Evolutionary conservation across 2,329 filamentous ascomycete species (phyloP).

Genomic region (Penicillium crustosum): DNA sequence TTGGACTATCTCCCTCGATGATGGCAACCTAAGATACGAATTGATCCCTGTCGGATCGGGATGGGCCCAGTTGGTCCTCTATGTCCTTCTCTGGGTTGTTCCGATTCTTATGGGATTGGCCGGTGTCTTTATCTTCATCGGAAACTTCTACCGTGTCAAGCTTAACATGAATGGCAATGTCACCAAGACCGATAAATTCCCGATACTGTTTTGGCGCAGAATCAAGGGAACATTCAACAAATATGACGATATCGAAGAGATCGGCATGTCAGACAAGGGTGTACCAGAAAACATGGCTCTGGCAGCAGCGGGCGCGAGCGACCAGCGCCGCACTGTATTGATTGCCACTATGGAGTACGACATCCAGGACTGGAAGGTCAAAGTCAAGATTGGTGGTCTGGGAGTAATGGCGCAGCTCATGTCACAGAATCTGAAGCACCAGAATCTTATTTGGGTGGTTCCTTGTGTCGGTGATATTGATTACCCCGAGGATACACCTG

Average conservation of each 20-base stretch:
- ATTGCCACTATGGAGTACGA: slow-evolving; percentile 75
- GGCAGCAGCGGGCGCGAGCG: slow-evolving; percentile 30
- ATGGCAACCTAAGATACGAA: slow-evolving; percentile 53
- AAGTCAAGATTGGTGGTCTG: slow-evolving; percentile 70
- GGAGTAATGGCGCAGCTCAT: slow-evolving; percentile 71
- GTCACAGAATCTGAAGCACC: slow-evolving; percentile 64
- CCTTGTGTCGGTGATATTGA: slow-evolving; percentile 65
- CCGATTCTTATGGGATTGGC: slow-evolving; percentile 52
- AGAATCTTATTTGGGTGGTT: slow-evolving; percentile 65
- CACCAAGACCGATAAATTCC: slow-evolving; percentile 46
- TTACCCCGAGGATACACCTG: slow-evolving; percentile 61
- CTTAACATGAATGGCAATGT: slow-evolving; percentile 59
- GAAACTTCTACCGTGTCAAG: slow-evolving; percentile 64
- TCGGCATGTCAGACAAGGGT: neutral
- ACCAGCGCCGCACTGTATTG: slow-evolving; percentile 54
- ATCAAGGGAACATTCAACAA: slow-evolving; percentile 34
- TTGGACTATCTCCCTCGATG: slow-evolving; percentile 57
- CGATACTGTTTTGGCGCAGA: slow-evolving; percentile 38
- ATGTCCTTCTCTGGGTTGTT: slow-evolving; percentile 54
- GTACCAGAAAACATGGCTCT: slow-evolving; percentile 34
- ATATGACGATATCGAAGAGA: slow-evolving; percentile 14
- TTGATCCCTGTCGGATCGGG: slow-evolving; percentile 56
- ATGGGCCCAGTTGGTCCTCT: slow-evolving; percentile 54
- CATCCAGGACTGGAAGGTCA: slow-evolving; percentile 68
- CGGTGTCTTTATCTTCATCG: slow-evolving; percentile 58